Evolutionary conservation across 169 alveolate genomes (phyloP).

Genomic region (Plasmodium inui): DNA sequence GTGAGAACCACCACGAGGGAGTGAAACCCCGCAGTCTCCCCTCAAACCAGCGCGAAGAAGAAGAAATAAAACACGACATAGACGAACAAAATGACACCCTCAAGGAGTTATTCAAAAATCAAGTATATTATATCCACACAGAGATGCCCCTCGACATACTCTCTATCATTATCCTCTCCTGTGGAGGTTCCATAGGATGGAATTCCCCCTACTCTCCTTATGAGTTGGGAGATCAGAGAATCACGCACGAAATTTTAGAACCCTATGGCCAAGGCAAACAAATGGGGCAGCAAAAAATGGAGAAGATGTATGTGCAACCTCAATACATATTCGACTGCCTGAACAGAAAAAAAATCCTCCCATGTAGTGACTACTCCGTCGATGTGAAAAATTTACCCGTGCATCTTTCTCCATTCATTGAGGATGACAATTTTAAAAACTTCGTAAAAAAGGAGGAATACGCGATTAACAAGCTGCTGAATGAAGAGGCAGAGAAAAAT

Average conservation of each 20-base stretch:
- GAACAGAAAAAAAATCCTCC: conserved; percentile 89
- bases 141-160: conserved; percentile 54
- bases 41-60: neutral
- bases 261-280: conserved; percentile 82
- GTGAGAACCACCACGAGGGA: neutral
- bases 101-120: conserved; percentile 32
- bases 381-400: conserved; percentile 93
- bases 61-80: conserved; percentile 4
- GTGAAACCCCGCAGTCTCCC: neutral
- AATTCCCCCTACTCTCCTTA: conserved; percentile 22
- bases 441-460: conserved; percentile 65
- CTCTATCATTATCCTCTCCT: conserved; percentile 38
- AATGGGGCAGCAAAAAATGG: neutral
- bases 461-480: conserved; percentile 35
- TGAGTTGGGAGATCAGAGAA: neutral
- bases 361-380: conserved; percentile 92
- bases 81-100: neutral
- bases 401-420: conserved; percentile 95
- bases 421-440: conserved; percentile 62
- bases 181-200: conserved; percentile 50
- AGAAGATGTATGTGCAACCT: conserved; percentile 91
- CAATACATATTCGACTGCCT: conserved; percentile 96
- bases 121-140: conserved; percentile 43
- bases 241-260: conserved; percentile 67
- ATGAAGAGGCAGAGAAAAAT: neutral